Evolutionary conservation across 768 basidiomycete genomes (phyloP).

Genomic region (Pleurotus tuoliensis): DNA sequence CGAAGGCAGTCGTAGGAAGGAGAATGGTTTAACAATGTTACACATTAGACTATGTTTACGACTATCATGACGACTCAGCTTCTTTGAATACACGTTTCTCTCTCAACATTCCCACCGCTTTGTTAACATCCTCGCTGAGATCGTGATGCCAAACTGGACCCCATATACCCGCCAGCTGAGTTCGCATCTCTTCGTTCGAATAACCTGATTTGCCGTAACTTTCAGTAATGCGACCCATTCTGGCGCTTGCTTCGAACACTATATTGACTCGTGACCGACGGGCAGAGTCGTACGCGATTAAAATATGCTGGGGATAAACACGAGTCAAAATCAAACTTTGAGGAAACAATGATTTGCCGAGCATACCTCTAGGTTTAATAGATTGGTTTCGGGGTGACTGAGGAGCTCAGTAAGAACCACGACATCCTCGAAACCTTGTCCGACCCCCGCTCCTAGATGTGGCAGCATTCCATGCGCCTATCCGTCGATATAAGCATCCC

Average conservation of each 20-base stretch:
- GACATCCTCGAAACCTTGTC: constrained; percentile 59
- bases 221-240: constrained; percentile 41
- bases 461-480: constrained; percentile 61
- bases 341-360: too few relatives aligned
- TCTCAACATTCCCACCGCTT: constrained; percentile 18
- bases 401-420: constrained; percentile 44
- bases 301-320: constrained; percentile 30
- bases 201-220: constrained; percentile 30
- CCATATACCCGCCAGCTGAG: constrained; percentile 37
- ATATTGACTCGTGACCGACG: constrained; percentile 46
- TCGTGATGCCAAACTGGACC: constrained; percentile 49
- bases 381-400: constrained; percentile 33
- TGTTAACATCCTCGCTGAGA: constrained; percentile 33
- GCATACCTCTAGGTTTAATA: constrained; percentile 37
- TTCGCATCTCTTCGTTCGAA: constrained; percentile 23
- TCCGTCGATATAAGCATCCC: background rate
- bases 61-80: background rate
- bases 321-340: background rate
- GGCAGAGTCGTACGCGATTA: constrained; percentile 41
- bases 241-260: constrained; percentile 38
- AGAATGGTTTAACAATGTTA: too few relatives aligned
- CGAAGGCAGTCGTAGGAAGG: too few relatives aligned
- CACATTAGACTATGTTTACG: too few relatives aligned
- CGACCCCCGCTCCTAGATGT: constrained; percentile 54
- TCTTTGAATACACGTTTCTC: constrained; percentile 8